Conservation (phyloP, 2,329 filamentous ascomycete species). For the Colletotrichum sp. region DNA sequence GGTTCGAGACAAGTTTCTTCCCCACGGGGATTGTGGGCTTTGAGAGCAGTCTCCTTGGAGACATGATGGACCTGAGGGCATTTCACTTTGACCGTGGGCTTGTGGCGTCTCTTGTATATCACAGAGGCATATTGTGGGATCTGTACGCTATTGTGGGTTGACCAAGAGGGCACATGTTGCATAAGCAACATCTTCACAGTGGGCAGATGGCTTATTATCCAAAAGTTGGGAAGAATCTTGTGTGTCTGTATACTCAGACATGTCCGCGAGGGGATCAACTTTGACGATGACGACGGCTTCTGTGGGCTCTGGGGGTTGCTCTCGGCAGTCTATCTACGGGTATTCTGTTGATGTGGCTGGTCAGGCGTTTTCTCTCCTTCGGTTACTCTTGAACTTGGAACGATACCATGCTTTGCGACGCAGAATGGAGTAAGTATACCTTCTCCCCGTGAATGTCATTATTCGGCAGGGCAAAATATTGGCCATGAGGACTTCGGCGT, state of each 20-base stretch:
- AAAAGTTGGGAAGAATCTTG: slow-evolving; percentile 36
- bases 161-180: slow-evolving; percentile 34
- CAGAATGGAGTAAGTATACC: slow-evolving; percentile 25
- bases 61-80: slow-evolving; percentile 63
- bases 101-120: slow-evolving; percentile 27
- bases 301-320: slow-evolving; percentile 29
- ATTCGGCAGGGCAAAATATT: neutral
- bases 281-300: slow-evolving; percentile 33
- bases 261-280: slow-evolving; percentile 33
- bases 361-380: slow-evolving; percentile 19
- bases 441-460: slow-evolving; percentile 14
- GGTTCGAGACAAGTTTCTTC: slow-evolving; percentile 49
- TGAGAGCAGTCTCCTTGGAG: slow-evolving; percentile 52
- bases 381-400: slow-evolving; percentile 16
- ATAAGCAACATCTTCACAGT: slow-evolving; percentile 22
- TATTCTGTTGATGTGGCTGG: slow-evolving; percentile 11
- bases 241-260: slow-evolving; percentile 22
- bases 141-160: slow-evolving; percentile 23
- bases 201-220: slow-evolving; percentile 25
- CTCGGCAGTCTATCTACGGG: neutral
- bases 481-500: slow-evolving; percentile 12
- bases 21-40: slow-evolving; percentile 53
- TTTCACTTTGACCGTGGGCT: slow-evolving; percentile 38
- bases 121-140: slow-evolving; percentile 7
- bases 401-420: slow-evolving; percentile 18